Evolutionary conservation across 768 basidiomycete genomes (phyloP), one percentile per base, ranked within the genome.

Genomic region (Antrodiella citrinella): DNA sequence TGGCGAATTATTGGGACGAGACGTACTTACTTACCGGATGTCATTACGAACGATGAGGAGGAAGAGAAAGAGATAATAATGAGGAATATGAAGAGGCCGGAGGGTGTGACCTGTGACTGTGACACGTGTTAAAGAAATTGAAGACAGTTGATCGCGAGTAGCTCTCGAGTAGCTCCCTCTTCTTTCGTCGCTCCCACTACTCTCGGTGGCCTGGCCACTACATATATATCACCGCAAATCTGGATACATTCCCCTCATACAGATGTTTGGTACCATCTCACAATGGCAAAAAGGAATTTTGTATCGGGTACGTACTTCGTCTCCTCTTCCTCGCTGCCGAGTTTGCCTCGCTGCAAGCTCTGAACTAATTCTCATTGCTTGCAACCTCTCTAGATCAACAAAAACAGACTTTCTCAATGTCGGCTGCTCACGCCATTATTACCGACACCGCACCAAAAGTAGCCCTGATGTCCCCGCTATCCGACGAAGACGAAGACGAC

Each of bases 361-460:
- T 35, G 30, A 35, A 15, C 30, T 35, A 7, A 35, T 25, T 26
- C 24, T 26, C 45, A 58, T 54, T 41, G 48, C 39, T 49, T 49
- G 52, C 30, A 23, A 26, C 19, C 13, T 39, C 23, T 45, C 35
- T 46, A 55, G 76, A 64, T 65, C 59, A 59, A 60, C 63, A 67
- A 63, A 75, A 69, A 65, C 76, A 72, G 65, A 69, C 78, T 75
- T 66, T 75, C 71, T 54, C 74, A 72, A 81, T 84, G 82, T 72
- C 81, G 74, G 69, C 74, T 79, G 68, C 81, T 78, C 75, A 78
- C 73, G 69, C 77, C 72, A 71, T 79, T 81, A 82, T 81, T 73
- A 70, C 75, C 72, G 77, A 65, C 72, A 60, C 59, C 64, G 70
- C 62, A 68, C 54, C 57, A 55, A 54, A 54, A 35, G 48, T 39